Evolutionary conservation across 108 stramenopile genomes (phyloP).

Genomic region (Discostella stelligeroides): DNA sequence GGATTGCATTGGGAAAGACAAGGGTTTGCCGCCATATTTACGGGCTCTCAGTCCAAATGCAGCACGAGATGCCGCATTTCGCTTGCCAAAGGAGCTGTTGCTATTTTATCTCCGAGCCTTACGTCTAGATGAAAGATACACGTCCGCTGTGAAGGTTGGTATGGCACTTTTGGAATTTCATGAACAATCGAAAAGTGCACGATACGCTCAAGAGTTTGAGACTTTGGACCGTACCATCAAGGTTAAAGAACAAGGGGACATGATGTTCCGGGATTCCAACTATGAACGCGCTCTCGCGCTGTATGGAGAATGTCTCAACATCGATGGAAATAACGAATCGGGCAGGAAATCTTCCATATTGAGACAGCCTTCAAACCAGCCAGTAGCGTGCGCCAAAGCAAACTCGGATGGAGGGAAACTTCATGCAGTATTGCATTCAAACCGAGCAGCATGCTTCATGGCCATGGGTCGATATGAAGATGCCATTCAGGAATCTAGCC

Average conservation of each 20-base stretch:
- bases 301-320: conserved; percentile 39
- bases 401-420: conserved; percentile 41
- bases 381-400: conserved; percentile 1
- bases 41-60: conserved; percentile 24
- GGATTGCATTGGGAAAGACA: neutral
- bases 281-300: conserved; percentile 37
- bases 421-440: conserved; percentile 51
- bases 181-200: neutral
- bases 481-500: conserved; percentile 44
- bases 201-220: conserved; percentile 13
- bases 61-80: conserved; percentile 37
- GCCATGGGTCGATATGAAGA: conserved; percentile 41
- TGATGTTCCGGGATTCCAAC: conserved; percentile 39
- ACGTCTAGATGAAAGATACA: conserved; percentile 45
- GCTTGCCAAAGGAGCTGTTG: conserved; percentile 28
- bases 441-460: conserved; percentile 51
- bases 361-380: conserved; percentile 12
- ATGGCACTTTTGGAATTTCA: conserved; percentile 22
- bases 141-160: conserved; percentile 13
- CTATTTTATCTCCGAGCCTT: conserved; percentile 40
- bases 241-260: conserved; percentile 48
- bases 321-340: conserved; percentile 12
- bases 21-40: conserved; percentile 22
- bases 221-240: conserved; percentile 33
- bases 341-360: neutral